Evolutionary conservation across 2,329 filamentous ascomycete genomes (phyloP).

Genomic region (Lanzia echinophila): DNA sequence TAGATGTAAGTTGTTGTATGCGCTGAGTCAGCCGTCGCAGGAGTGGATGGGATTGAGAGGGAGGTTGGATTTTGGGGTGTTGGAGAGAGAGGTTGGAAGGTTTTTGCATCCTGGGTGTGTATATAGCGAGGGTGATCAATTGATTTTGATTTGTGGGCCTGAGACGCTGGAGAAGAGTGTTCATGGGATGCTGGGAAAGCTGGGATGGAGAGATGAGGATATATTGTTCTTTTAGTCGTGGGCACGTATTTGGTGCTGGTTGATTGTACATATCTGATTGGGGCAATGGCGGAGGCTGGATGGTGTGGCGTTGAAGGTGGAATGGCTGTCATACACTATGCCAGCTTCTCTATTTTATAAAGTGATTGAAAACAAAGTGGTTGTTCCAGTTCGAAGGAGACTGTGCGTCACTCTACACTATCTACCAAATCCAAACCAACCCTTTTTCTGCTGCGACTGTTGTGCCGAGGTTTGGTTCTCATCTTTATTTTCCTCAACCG

Average conservation of each 20-base stretch:
- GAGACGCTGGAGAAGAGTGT: constrained; percentile 64
- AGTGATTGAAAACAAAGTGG: too few relatives aligned
- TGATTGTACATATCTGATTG: too few relatives aligned
- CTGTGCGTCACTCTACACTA: constrained; percentile 9
- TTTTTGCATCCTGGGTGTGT: constrained; percentile 15
- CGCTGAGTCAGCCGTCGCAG: constrained; percentile 56
- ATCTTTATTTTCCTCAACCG: constrained; percentile 9
- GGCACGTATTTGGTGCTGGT: not conserved
- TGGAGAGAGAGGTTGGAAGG: constrained; percentile 51
- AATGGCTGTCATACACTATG: too few relatives aligned
- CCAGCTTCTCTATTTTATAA: too few relatives aligned
- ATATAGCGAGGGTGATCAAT: constrained; percentile 34
- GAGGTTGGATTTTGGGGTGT: constrained; percentile 55
- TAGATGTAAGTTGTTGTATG: constrained; percentile 60
- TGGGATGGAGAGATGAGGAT: constrained; percentile 68
- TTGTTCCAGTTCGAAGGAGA: too few relatives aligned
- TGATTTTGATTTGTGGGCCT: constrained; percentile 78
- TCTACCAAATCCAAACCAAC: constrained; percentile 66
- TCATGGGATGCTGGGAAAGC: constrained; percentile 45
- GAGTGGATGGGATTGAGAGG: constrained; percentile 64
- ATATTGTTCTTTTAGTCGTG: constrained; percentile 64
- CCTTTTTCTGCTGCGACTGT: constrained; percentile 48
- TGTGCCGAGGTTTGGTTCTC: constrained; percentile 26
- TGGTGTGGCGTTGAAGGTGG: too few relatives aligned
- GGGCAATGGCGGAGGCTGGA: too few relatives aligned